phyloP scores from a whole-genome alignment of 1,284 basidiomycete species.

The Pisolithus thermaeus region DNA sequence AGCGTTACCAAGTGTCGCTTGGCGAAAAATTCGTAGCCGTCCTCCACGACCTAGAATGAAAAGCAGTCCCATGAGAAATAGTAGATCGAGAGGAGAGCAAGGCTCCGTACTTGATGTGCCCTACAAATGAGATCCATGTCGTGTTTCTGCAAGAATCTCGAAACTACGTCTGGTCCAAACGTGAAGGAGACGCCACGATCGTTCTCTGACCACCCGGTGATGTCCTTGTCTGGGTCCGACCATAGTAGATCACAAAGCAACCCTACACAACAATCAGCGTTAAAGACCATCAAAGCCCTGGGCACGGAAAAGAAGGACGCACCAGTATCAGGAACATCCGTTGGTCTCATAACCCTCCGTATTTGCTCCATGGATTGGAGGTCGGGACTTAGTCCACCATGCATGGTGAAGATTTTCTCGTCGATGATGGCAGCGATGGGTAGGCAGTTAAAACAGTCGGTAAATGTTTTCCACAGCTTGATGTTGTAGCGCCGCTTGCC shows the following conservation, averaged over 20 bases:
- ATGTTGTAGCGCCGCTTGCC: slow-evolving; percentile 98
- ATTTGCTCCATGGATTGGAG: slow-evolving; percentile 99
- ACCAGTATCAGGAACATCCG: slow-evolving; percentile 98
- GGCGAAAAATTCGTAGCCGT: slow-evolving; percentile 99
- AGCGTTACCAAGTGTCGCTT: slow-evolving; percentile 96
- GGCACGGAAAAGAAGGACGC: slow-evolving; percentile 21
- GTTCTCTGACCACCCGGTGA: slow-evolving; percentile 99
- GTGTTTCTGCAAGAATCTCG: slow-evolving; percentile 97
- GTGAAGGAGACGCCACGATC: slow-evolving; percentile 97
- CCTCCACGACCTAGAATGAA: slow-evolving; percentile 80
- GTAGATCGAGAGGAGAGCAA: not conserved
- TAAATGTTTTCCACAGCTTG: slow-evolving; percentile 98
- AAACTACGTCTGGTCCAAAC: slow-evolving; percentile 98
- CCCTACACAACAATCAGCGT: slow-evolving; percentile 40
- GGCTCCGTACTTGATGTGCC: slow-evolving; percentile 81
- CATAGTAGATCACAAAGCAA: slow-evolving; percentile 95
- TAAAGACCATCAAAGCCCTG: not conserved
- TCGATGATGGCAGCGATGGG: slow-evolving; percentile 96
- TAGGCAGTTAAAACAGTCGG: slow-evolving; percentile 94
- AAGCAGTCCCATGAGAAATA: not conserved
- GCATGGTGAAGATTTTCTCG: slow-evolving; percentile 96
- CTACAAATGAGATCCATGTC: slow-evolving; percentile 99
- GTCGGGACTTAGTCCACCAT: slow-evolving; percentile 91
- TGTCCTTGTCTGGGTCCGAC: slow-evolving; percentile 99
- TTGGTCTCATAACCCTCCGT: slow-evolving; percentile 97